Conservation (phyloP, 805 yeast species). For the Myxozyma vanderwaltii region DNA sequence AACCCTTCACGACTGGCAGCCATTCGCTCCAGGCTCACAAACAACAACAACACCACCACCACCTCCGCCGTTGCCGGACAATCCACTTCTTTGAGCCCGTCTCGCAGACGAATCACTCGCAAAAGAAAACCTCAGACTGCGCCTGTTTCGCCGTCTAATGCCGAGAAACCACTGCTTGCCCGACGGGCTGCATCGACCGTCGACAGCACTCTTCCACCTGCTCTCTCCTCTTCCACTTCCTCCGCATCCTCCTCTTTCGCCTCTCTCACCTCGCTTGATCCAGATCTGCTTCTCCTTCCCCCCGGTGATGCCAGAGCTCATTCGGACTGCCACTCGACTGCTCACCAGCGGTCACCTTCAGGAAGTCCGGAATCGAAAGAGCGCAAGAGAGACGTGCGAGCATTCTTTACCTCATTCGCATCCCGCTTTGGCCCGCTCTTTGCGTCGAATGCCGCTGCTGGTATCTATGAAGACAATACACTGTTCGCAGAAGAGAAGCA, state of each 20-base stretch:
- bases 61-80: background rate
- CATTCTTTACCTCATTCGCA: conserved; percentile 25
- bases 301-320: background rate
- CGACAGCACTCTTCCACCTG: conserved; percentile 6
- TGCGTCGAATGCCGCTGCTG: conserved; percentile 8
- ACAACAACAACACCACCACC: conserved; percentile 7
- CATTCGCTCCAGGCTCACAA: conserved; percentile 12
- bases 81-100: background rate
- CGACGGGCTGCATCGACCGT: conserved; percentile 1
- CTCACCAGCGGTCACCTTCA: background rate
- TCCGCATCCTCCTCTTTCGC: conserved; percentile 7
- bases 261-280: conserved; percentile 20
- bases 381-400: conserved; percentile 5
- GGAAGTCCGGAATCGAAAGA: conserved; percentile 1
- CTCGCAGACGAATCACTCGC: background rate
- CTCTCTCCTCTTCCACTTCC: conserved; percentile 7
- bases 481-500: background rate
- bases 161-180: background rate
- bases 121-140: conserved; percentile 8
- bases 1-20: conserved; percentile 16
- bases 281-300: conserved; percentile 9
- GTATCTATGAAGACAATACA: background rate
- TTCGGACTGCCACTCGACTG: background rate
- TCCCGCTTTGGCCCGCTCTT: conserved; percentile 23
- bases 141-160: background rate